These are phyloP conservation scores for Voacanga thouarsii DNA, from an alignment of 257 asterid genomes.

Conservation along the genomic window DNA sequence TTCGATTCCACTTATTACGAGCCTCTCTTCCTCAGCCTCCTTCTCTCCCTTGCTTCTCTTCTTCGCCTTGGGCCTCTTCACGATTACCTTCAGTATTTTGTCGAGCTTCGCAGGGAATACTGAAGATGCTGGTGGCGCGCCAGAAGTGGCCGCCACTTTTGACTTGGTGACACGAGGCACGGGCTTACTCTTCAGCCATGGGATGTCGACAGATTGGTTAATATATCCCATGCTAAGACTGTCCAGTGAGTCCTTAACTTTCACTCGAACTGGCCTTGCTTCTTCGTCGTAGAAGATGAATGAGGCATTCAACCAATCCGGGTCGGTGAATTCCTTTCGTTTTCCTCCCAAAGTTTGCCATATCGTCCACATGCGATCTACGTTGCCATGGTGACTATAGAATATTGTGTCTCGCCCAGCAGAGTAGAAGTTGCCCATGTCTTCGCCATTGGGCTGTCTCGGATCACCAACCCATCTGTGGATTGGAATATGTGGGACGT, in stretches of 20 bases:
- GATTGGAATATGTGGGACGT: slow-evolving; percentile 18
- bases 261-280: slow-evolving; percentile 40
- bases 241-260: slow-evolving; percentile 35
- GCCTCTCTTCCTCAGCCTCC: slow-evolving; percentile 12
- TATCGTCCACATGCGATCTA: slow-evolving; percentile 64
- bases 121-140: not conserved
- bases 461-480: slow-evolving; percentile 22
- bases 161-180: slow-evolving; percentile 22
- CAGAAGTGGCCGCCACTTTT: not conserved
- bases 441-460: slow-evolving; percentile 16
- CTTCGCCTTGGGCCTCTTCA: slow-evolving; percentile 1
- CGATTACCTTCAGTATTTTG: not conserved
- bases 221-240: slow-evolving; percentile 36
- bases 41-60: slow-evolving; percentile 6
- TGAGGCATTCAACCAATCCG: slow-evolving; percentile 47
- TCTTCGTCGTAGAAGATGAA: slow-evolving; percentile 59
- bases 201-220: slow-evolving; percentile 35
- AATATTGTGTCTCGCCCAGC: slow-evolving; percentile 42
- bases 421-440: slow-evolving; percentile 19
- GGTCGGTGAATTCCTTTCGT: slow-evolving; percentile 23
- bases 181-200: slow-evolving; percentile 48
- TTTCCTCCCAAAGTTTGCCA: slow-evolving; percentile 38
- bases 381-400: slow-evolving; percentile 60
- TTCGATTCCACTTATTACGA: slow-evolving; percentile 15
- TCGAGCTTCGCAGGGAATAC: not conserved